A percentile compares a stretch with the other conserved stretches of the same genome.
Conservation (phyloP, 139 green algal species). For the Diplosphaera chodatii region DNA sequence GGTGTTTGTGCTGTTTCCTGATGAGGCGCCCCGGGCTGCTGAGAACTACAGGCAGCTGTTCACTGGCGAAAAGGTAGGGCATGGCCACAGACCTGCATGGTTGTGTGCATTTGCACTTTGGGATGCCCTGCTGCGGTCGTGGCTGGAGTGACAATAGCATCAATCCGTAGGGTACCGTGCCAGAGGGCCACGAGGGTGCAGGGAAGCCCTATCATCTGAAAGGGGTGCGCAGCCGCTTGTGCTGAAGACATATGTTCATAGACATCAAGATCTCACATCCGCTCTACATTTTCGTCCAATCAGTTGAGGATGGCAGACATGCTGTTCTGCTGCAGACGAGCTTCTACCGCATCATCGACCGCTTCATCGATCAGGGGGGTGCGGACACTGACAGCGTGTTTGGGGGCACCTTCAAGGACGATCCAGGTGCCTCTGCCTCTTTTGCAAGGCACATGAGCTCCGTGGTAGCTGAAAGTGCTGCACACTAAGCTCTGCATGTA, state of each 20-base stretch:
- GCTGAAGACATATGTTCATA: no score
- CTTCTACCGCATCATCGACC: constrained; percentile 49
- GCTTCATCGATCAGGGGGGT: constrained; percentile 44
- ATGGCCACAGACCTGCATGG: neutral
- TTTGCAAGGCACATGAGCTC: no score
- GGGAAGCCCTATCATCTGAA: constrained; percentile 50
- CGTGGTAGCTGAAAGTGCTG: neutral
- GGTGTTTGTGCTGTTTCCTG: constrained; percentile 33
- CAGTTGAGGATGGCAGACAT: neutral
- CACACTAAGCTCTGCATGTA: no score
- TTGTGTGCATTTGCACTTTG: neutral
- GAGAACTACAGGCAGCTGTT: constrained; percentile 61
- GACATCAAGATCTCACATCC: no score
- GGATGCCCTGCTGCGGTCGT: neutral
- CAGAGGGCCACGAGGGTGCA: constrained; percentile 36
- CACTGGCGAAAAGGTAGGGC: constrained; percentile 32
- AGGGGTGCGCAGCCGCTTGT: neutral
- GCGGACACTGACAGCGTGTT: constrained; percentile 37
- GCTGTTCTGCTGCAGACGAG: neutral
- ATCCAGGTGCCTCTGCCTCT: neutral
- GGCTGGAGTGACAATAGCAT: neutral
- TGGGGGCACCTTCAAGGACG: constrained; percentile 35
- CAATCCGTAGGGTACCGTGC: constrained; percentile 36
- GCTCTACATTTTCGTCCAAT: no score
- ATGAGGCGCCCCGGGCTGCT: constrained; percentile 25